phyloP scores from a whole-genome alignment of 305 asterid genomes.

The Nicotiana rustica region DNA sequence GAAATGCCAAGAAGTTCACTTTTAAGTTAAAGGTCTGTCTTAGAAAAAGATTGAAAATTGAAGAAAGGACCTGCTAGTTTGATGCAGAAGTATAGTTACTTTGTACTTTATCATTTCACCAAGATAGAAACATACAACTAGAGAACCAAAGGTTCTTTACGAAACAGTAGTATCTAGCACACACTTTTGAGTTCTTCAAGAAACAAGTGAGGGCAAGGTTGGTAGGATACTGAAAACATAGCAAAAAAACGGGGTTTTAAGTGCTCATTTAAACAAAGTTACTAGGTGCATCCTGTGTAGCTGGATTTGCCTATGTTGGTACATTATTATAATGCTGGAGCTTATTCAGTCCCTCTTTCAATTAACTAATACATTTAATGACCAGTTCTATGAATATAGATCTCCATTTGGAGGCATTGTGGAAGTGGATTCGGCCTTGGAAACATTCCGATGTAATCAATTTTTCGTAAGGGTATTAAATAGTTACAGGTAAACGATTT shows the following conservation, averaged over 20 bases:
- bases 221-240: slow-evolving; percentile 15
- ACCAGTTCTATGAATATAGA: too few relatives aligned
- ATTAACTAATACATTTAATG: too few relatives aligned
- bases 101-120: not conserved
- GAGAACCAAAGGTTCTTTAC: not conserved
- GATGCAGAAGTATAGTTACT: not conserved
- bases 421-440: too few relatives aligned
- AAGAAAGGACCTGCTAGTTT: slow-evolving; percentile 4
- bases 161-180: slow-evolving; percentile 24
- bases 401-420: too few relatives aligned
- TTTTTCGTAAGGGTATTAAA: too few relatives aligned
- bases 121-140: slow-evolving; percentile 6
- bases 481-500: too few relatives aligned
- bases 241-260: not conserved
- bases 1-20: too few relatives aligned
- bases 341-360: not conserved
- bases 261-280: not conserved
- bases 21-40: not conserved
- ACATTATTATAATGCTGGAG: slow-evolving; percentile 15
- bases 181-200: not conserved
- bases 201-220: slow-evolving; percentile 28
- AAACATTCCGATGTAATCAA: too few relatives aligned
- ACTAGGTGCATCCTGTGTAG: slow-evolving; percentile 2
- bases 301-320: slow-evolving; percentile 20
- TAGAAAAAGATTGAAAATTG: not conserved